Evolutionary conservation across 2,329 filamentous ascomycete genomes (phyloP).

Genomic region (Calonectria pseudoturangicola): DNA sequence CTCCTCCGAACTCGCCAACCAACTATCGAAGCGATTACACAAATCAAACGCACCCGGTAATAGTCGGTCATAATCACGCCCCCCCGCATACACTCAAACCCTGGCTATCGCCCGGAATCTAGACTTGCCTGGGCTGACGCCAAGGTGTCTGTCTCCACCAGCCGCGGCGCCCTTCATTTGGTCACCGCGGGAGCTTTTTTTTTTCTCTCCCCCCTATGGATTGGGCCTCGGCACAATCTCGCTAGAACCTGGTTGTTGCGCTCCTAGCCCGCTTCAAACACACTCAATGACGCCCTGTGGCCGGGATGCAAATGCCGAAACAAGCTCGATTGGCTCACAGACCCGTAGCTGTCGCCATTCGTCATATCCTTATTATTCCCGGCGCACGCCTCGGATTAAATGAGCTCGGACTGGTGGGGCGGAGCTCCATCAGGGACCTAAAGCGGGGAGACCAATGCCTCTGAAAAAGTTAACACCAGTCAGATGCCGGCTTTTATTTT

Average conservation of each 20-base stretch:
- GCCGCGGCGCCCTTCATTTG: slow-evolving; percentile 19
- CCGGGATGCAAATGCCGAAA: slow-evolving; percentile 37
- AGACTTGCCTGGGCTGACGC: slow-evolving; percentile 10
- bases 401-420: slow-evolving; percentile 25
- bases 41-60: slow-evolving; percentile 29
- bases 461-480: slow-evolving; percentile 20
- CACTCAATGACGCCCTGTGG: slow-evolving; percentile 15
- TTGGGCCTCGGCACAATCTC: slow-evolving; percentile 41
- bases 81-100: slow-evolving; percentile 13
- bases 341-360: slow-evolving; percentile 31
- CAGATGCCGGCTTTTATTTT: not conserved
- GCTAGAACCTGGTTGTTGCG: slow-evolving; percentile 33
- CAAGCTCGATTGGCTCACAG: slow-evolving; percentile 39
- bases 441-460: slow-evolving; percentile 22
- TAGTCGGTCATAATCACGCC: slow-evolving; percentile 36
- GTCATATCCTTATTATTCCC: slow-evolving; percentile 52
- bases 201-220: not conserved
- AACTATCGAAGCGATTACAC: not conserved
- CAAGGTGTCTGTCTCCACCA: not conserved
- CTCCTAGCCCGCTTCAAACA: slow-evolving; percentile 25
- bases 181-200: slow-evolving; percentile 5
- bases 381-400: slow-evolving; percentile 31
- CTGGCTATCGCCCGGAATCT: slow-evolving; percentile 5
- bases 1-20: slow-evolving; percentile 9
- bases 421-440: slow-evolving; percentile 7